Conservation (phyloP, 169 alveolate species). For the Ichthyophthirius multifiliis region DNA sequence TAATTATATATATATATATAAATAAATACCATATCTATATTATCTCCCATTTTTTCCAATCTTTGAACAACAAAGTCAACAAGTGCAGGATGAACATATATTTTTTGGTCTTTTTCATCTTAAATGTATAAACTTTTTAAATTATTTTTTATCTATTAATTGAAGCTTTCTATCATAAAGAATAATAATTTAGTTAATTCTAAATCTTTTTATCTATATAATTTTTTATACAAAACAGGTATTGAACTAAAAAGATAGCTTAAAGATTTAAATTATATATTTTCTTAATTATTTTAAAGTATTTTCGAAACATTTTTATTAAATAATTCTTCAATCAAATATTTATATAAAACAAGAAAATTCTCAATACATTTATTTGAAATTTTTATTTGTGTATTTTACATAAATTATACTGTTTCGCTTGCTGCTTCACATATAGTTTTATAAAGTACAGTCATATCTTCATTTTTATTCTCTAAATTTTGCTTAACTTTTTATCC, state of each 20-base stretch:
- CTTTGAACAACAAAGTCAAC: not conserved
- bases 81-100: not conserved
- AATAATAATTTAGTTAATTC: not conserved
- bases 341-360: not conserved
- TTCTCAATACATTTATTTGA: not conserved
- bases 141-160: not conserved
- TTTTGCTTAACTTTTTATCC: not conserved
- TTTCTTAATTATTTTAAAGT: not conserved
- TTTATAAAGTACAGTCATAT: not conserved
- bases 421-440: not conserved
- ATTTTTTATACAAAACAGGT: not conserved
- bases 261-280: not conserved
- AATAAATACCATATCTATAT: not conserved
- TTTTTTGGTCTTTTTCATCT: not conserved
- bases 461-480: not conserved
- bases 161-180: not conserved
- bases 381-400: not conserved
- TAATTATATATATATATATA: not conserved
- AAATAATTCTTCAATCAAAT: not conserved
- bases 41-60: constrained; percentile 8
- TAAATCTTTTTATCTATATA: not conserved
- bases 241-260: not conserved
- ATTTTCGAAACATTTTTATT: not conserved
- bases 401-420: not conserved
- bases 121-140: not conserved